Percentiles rank a stretch among this genome's conserved stretches.
Conservation (phyloP, 177 flowering plant genomes). For the Vitis hybrid region DNA sequence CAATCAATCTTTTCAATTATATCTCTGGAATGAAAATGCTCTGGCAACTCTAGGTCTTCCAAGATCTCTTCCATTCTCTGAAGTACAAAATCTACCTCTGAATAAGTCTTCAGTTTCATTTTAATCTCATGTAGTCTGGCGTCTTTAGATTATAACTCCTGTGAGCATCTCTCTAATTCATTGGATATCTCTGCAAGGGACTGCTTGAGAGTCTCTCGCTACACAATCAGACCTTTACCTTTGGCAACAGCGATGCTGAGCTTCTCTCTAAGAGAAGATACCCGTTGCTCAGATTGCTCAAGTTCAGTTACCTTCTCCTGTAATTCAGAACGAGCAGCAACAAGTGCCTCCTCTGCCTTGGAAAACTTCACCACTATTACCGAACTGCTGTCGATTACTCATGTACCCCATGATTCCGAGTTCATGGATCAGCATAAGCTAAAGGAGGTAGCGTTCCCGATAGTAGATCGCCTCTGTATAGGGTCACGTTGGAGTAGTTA, state of each 20-base stretch:
- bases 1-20: slow-evolving; percentile 88
- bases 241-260: slow-evolving; percentile 95
- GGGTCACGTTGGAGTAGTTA: no score
- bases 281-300: slow-evolving; percentile 88
- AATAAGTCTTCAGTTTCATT: slow-evolving; percentile 59
- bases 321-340: slow-evolving; percentile 41
- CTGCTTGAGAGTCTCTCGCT: slow-evolving; percentile 86
- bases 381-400: no score
- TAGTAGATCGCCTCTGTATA: no score
- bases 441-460: no score
- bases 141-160: slow-evolving; percentile 75
- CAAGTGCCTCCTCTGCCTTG: slow-evolving; percentile 43
- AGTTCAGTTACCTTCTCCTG: slow-evolving; percentile 63
- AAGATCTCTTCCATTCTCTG: slow-evolving; percentile 94
- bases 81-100: slow-evolving; percentile 90
- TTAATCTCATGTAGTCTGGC: slow-evolving; percentile 62
- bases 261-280: slow-evolving; percentile 85
- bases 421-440: no score
- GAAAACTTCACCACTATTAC: no score
- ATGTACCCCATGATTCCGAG: no score
- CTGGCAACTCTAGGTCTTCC: slow-evolving; percentile 90
- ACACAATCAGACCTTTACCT: slow-evolving; percentile 90
- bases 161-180: slow-evolving; percentile 72
- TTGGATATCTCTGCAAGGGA: slow-evolving; percentile 70
- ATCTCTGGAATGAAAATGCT: slow-evolving; percentile 76